These are phyloP conservation scores for Butyriboletus appendiculatus DNA, from an alignment of 1,284 basidiomycete species.

Conservation along the genomic window DNA sequence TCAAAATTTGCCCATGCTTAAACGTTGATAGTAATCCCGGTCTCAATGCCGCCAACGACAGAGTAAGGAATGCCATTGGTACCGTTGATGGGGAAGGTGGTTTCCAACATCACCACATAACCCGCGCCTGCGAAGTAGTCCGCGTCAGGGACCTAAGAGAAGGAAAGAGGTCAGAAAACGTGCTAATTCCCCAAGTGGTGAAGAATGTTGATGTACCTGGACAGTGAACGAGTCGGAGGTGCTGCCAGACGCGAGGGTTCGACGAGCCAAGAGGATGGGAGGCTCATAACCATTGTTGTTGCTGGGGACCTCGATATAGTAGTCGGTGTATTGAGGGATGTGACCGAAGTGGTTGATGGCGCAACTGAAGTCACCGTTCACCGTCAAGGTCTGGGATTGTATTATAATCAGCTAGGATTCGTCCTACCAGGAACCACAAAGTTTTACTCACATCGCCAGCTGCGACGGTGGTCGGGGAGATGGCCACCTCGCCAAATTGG, in stretches of 20 bases:
- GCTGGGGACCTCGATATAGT: slow-evolving; percentile 35
- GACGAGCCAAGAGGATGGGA: slow-evolving; percentile 32
- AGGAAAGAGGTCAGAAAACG: slow-evolving; percentile 1
- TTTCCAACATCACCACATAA: slow-evolving; percentile 30
- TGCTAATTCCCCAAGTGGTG: background rate
- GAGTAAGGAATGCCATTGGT: slow-evolving; percentile 28
- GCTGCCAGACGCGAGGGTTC: slow-evolving; percentile 7
- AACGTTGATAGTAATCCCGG: slow-evolving; percentile 20
- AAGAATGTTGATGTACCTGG: slow-evolving; percentile 14
- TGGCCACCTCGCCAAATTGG: slow-evolving; percentile 20
- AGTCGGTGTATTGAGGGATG: slow-evolving; percentile 31
- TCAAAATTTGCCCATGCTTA: background rate
- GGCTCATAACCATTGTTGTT: slow-evolving; percentile 36
- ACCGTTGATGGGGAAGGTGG: slow-evolving; percentile 27
- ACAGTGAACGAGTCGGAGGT: slow-evolving; percentile 22
- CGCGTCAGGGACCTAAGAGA: slow-evolving; percentile 28
- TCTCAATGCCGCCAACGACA: slow-evolving; percentile 26
- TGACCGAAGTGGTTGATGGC: slow-evolving; percentile 22
- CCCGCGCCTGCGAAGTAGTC: slow-evolving; percentile 25
- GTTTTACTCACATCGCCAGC: slow-evolving; percentile 28
- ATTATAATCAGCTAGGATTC: slow-evolving; percentile 2
- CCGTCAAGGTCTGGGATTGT: slow-evolving; percentile 21
- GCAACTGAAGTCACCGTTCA: slow-evolving; percentile 30
- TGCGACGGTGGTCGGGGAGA: slow-evolving; percentile 26
- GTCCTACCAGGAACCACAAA: background rate